A percentile compares a stretch with the other conserved stretches of the same genome.
These are phyloP conservation scores for Crinitomyces ghanaensis DNA, from an alignment of 805 yeast species.

Conservation along the genomic window DNA sequence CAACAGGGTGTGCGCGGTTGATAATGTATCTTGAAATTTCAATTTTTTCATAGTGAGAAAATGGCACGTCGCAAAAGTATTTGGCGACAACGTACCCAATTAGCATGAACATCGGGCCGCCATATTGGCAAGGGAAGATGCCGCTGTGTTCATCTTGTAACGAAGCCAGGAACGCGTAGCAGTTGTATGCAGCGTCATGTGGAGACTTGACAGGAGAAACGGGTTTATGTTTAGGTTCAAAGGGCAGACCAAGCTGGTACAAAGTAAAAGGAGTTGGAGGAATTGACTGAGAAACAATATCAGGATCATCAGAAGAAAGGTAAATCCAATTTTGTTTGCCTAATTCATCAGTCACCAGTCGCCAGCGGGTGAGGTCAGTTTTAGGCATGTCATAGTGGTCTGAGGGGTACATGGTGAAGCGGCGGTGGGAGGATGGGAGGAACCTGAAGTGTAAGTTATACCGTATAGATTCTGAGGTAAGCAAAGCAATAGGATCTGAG, in stretches of 20 bases:
- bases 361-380: slow-evolving; percentile 68
- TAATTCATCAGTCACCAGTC: slow-evolving; percentile 51
- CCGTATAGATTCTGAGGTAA: no score
- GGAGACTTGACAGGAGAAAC: slow-evolving; percentile 28
- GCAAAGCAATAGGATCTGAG: no score
- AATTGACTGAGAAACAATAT: slow-evolving; percentile 18
- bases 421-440: no score
- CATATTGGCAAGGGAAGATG: slow-evolving; percentile 80
- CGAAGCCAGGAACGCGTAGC: slow-evolving; percentile 54
- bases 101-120: slow-evolving; percentile 97
- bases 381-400: slow-evolving; percentile 55
- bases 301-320: slow-evolving; percentile 27
- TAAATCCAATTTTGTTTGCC: slow-evolving; percentile 83
- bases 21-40: slow-evolving; percentile 80
- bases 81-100: slow-evolving; percentile 73
- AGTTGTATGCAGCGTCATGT: slow-evolving; percentile 54
- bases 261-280: slow-evolving; percentile 23
- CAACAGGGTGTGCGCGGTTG: slow-evolving; percentile 92
- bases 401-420: slow-evolving; percentile 32
- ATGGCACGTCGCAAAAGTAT: slow-evolving; percentile 56
- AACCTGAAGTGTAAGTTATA: no score
- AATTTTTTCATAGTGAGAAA: slow-evolving; percentile 49
- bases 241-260: slow-evolving; percentile 19
- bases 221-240: slow-evolving; percentile 21
- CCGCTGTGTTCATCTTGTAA: slow-evolving; percentile 77